Percentiles rank a stretch among this genome's conserved stretches.
Conservation (phyloP, 2,329 filamentous ascomycete species). For the Elsinoe ampelina region DNA sequence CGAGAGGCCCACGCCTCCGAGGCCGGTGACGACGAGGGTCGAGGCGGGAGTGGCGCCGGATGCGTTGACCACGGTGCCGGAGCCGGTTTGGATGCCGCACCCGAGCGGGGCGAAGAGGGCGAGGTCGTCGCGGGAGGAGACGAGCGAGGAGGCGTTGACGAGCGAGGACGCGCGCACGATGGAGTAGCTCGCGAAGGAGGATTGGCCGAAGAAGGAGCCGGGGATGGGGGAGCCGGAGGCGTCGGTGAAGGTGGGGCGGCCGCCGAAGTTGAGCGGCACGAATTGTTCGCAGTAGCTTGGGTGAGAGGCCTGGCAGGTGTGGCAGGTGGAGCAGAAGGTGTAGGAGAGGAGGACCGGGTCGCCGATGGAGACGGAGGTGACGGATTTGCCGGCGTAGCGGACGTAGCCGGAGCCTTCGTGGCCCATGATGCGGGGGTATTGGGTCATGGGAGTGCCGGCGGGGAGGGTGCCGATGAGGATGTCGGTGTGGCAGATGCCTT, state of each 20-base stretch:
- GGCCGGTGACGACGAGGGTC: slow-evolving; percentile 34
- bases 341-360: slow-evolving; percentile 43
- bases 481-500: slow-evolving; percentile 48
- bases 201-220: slow-evolving; percentile 42
- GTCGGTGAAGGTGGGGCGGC: slow-evolving; percentile 17
- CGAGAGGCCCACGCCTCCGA: slow-evolving; percentile 39
- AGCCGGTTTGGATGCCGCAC: slow-evolving; percentile 40
- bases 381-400: slow-evolving; percentile 33
- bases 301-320: slow-evolving; percentile 38
- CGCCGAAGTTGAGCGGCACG: slow-evolving; percentile 37
- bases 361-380: slow-evolving; percentile 34
- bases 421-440: slow-evolving; percentile 42
- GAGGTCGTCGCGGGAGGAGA: slow-evolving; percentile 32
- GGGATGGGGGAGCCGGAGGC: slow-evolving; percentile 23
- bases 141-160: slow-evolving; percentile 34
- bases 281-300: slow-evolving; percentile 43
- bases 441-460: slow-evolving; percentile 28
- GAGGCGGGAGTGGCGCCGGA: slow-evolving; percentile 30
- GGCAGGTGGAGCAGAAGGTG: slow-evolving; percentile 39
- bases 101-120: slow-evolving; percentile 38
- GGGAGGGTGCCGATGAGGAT: slow-evolving; percentile 36
- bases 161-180: slow-evolving; percentile 33
- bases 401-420: slow-evolving; percentile 47
- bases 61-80: slow-evolving; percentile 34
- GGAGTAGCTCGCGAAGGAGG: slow-evolving; percentile 34